A percentile compares a stretch with the other conserved stretches of the same genome.
Evolutionary conservation across 2,329 filamentous ascomycete genomes (phyloP).

Genomic region (Penicillium hesseltinei): DNA sequence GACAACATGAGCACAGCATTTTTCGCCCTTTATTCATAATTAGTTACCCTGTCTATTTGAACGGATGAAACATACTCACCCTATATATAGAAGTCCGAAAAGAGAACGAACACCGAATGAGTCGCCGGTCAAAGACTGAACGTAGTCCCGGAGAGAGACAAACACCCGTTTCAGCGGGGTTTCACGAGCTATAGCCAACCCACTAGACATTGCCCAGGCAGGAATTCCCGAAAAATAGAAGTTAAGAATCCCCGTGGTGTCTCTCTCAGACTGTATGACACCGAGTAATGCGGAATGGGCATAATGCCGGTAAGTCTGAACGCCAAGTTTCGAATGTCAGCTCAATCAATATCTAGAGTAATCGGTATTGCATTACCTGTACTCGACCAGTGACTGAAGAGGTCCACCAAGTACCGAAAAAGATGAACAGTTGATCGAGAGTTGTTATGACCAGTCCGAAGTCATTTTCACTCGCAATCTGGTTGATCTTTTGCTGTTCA

Average conservation of each 20-base stretch:
- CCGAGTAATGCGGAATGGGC: constrained; percentile 36
- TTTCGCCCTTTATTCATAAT: constrained; percentile 31
- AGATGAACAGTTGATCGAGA: constrained; percentile 41
- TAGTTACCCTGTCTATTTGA: constrained; percentile 9
- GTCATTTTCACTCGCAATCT: constrained; percentile 44
- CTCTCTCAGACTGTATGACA: constrained; percentile 39
- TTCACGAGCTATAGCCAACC: constrained; percentile 39
- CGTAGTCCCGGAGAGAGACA: constrained; percentile 27
- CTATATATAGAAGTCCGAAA: constrained; percentile 29
- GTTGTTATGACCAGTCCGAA: constrained; percentile 44
- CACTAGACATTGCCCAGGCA: constrained; percentile 38
- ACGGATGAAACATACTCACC: constrained; percentile 24
- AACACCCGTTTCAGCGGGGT: constrained; percentile 38
- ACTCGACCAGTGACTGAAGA: constrained; percentile 39
- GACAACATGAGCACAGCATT: constrained; percentile 38
- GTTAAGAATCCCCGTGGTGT: constrained; percentile 31
- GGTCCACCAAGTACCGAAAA: constrained; percentile 45
- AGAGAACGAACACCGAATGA: constrained; percentile 28
- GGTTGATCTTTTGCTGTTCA: constrained; percentile 40
- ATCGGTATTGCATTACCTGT: constrained; percentile 29
- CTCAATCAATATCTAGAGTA: neutral
- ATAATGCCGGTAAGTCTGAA: constrained; percentile 42
- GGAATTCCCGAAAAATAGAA: constrained; percentile 46
- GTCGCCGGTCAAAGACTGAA: constrained; percentile 25
- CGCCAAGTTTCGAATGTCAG: constrained; percentile 1